Evolutionary conservation across 2,329 filamentous ascomycete genomes (phyloP), one percentile per base, ranked within the genome.

Genomic region (Cladosporium sp.): DNA sequence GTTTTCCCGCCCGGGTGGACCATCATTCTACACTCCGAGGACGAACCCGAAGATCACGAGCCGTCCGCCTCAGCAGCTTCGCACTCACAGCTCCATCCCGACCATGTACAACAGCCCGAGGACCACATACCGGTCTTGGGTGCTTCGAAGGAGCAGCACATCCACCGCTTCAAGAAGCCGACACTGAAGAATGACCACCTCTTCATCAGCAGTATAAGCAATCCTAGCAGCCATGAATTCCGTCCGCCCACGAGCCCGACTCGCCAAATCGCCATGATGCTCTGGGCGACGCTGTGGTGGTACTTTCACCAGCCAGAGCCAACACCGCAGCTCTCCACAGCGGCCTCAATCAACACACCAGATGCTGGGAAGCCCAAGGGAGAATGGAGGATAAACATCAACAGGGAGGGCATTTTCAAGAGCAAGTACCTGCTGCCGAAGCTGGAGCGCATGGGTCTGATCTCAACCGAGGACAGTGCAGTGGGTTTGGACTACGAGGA

Each of bases 281-380:
- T 97, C 6, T 97, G 91, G 90, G 85, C 91, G 34, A 92, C 91
- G 1, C 78, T 97, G 40, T 96, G 91, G 78, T 97, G 93, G 93
- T 97, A 97, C 77, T 97, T 97, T 66, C 92, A 97, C 75, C 90
- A 96, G 72, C 82, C 85, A 1, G 82, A 87, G 65, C 93, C 93
- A 0, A 78, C 81, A 20, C 79, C 82, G 0, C 81, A 83, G 50
- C 69, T 94, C 34, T 79, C 80, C 17, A 89, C 83, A 6, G 77
- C 83, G 4, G 78, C 82, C 0, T 89, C 86, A 1, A 82, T 80
- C 62, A 71, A 79, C 58, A 93, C 91, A 0, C 88, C 75, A 0
- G 76, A 83, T 17, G 71, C 75, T 4, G 93, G 89, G 4, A 86
- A 84, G 62, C 93, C 93, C 1, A 86, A 83, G 62, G 91, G 89